A percentile compares a stretch with the other conserved stretches of the same genome.
phyloP scores from a whole-genome alignment of 2,329 filamentous ascomycete genomes.

The Colletotrichum endophyticum region DNA sequence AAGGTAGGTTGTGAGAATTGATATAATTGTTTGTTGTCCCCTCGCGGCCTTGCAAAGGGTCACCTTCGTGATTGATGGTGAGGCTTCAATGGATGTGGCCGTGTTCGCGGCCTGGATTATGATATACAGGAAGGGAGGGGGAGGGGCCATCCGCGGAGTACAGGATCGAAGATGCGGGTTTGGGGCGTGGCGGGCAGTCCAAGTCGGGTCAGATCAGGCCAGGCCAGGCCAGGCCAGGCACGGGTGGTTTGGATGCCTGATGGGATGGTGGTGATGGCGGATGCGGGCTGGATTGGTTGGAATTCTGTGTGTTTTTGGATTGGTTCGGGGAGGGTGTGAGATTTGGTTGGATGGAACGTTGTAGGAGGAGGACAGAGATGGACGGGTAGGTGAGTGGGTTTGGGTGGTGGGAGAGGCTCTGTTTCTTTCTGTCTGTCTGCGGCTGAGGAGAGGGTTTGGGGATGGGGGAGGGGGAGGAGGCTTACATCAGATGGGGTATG shows the following conservation, averaged over 20 bases:
- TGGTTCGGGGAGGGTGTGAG: neutral
- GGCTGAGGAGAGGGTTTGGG: neutral
- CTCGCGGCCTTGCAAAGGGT: neutral
- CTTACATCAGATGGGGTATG: neutral
- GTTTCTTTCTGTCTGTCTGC: neutral
- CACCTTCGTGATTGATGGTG: neutral
- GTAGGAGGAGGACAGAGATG: neutral
- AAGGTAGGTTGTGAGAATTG: neutral
- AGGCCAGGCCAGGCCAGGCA: neutral
- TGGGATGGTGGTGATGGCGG: neutral
- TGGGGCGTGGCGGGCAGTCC: neutral
- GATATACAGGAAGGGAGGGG: neutral
- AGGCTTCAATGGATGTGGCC: neutral
- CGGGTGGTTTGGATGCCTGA: neutral
- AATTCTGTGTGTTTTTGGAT: neutral
- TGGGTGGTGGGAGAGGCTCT: neutral
- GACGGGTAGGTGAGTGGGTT: neutral
- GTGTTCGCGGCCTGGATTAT: neutral
- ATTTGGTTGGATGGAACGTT: neutral
- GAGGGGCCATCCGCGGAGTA: neutral
- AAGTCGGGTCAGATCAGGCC: neutral
- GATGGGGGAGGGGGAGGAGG: neutral
- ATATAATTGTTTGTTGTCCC: neutral
- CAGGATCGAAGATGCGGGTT: slow-evolving; percentile 12
- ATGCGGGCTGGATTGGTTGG: neutral